Base-by-base conservation (phyloP, 75 land plant species). In the Cupressus sempervirens region DNA sequence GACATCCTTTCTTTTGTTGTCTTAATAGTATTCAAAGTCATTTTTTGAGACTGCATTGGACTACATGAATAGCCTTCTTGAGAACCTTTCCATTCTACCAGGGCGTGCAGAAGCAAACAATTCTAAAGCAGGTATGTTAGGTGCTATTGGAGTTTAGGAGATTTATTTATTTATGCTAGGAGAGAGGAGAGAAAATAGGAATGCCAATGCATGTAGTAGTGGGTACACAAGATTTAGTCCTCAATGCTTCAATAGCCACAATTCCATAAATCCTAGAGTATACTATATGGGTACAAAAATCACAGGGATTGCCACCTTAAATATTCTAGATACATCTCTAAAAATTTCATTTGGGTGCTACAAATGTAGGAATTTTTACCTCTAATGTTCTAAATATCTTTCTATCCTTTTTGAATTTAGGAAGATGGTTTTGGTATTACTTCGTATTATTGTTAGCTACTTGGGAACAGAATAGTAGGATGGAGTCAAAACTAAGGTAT, bases 31-130 rank as follows among this genome's bases (percentile, higher is more conserved):
- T 54, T 30, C 35, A 6, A 86, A 92, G 88, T 90, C 93, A 14
- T 84, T 87, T 65, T 92, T 94, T 77, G 94, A 91, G 76, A 38
- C 88, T 82, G 83, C 94, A 80, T 79, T 94, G 68, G 91, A 93
- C 84, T 26, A 86, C n/a, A 80, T 94, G 80, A 88, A 91, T 38
- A 84, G 88, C 77, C 81, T 94, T 23, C 81, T 92, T 46, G 93
- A 93, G 16, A 92, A 94, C 30, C 87, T 93, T 65, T 94, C 94
- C 38, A 68, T 86, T 18, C 83, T 90, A 68, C 88, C 86, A 9
- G 68, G 52, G 14, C 86, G 72, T 82, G 93, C 89, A 40, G 94
- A 90, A 40, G 76, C 54, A 29, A 82, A 85, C n/a, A 82, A 82
- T 53, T 34, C 40, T 23, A 82, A 54, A 82, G 23, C 83, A 82